Base-by-base conservation (phyloP, 352 stramenopile species). In the Globisporangium apiculatum region DNA sequence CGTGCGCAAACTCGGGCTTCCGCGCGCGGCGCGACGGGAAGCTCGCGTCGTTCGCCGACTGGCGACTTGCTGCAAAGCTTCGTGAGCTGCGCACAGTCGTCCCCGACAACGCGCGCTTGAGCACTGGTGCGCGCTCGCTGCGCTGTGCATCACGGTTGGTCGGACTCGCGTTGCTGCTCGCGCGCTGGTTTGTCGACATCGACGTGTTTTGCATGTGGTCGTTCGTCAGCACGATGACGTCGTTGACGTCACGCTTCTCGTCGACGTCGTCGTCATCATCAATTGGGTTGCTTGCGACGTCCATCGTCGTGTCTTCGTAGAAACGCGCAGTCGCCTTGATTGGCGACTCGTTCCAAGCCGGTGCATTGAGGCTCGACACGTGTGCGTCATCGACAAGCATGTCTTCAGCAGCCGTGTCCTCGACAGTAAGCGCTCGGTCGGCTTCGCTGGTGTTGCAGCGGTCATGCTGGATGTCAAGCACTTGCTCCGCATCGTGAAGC, bases 1-100 rank as follows among this genome's bases (percentile, higher is more conserved):
- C 18, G 10, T 37, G 53, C 37, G 41, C 47, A 5, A 60, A 60
- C 55, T 51, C 55, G 35, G 57, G 38, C 12, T 60, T 66, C 6
- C 58, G 31, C 38, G 41, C 14, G 37, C 38, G 48, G 10, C 31
- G 51, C 51, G 14, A n/a, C 9, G 24, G 35, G 41, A 36, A 50
- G 7, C 24, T 41, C 5, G 24, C 7, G 31, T 45, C 48, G 40
- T 36, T 52, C 41, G 1, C 55, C 35, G 18, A 42, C 6, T 45
- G 36, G 12, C 38, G 49, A 51, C 41, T 58, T 9, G 42, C 42
- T 47, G 15, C n/a, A 15, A 5, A 15, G 42, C 42, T 47, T n/a
- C 42, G 42, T 2, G 7, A 36, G 36, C 10, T 37, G 38, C 9
- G 51, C 6, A 18, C 36, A 15, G 37, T 47, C 12, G 42, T 17